These are phyloP conservation scores for Scheffersomyces quercinus DNA, from an alignment of 1,139 yeast species.

Conservation along the genomic window DNA sequence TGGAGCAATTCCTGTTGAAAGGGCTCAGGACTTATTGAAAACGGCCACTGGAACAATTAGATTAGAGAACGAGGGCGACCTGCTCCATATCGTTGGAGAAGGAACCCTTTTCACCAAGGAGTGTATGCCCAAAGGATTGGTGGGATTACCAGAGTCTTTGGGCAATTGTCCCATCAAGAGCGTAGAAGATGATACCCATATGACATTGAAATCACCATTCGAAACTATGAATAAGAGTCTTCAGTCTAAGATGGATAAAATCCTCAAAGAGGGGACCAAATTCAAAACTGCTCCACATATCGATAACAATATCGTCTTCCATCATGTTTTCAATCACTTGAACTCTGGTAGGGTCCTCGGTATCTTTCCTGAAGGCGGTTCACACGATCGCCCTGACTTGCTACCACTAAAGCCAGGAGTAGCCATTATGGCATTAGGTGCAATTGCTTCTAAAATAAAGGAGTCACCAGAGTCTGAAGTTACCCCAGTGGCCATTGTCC, in stretches of 20 bases:
- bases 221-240: conserved; percentile 22
- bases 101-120: conserved; percentile 50
- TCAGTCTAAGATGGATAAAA: conserved; percentile 28
- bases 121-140: conserved; percentile 52
- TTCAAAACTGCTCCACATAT: conserved; percentile 64
- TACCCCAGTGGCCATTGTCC: conserved; percentile 70
- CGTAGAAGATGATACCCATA: conserved; percentile 53
- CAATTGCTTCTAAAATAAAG: conserved; percentile 41
- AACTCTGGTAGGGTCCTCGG: conserved; percentile 60
- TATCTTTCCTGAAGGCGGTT: conserved; percentile 81
- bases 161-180: conserved; percentile 60
- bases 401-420: conserved; percentile 96
- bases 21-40: conserved; percentile 67
- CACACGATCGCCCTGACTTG: conserved; percentile 90
- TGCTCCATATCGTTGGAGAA: conserved; percentile 42
- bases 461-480: conserved; percentile 12
- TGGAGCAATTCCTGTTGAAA: conserved; percentile 69
- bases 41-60: conserved; percentile 48
- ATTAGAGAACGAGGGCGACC: conserved; percentile 37
- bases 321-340: conserved; percentile 62
- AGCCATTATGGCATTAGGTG: conserved; percentile 96
- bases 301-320: conserved; percentile 60
- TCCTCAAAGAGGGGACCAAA: conserved; percentile 47
- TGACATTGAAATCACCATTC: conserved; percentile 52
- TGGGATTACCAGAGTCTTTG: conserved; percentile 61